Conservation (phyloP, 108 stramenopile genomes). For the Discostella pseudostelligera region DNA sequence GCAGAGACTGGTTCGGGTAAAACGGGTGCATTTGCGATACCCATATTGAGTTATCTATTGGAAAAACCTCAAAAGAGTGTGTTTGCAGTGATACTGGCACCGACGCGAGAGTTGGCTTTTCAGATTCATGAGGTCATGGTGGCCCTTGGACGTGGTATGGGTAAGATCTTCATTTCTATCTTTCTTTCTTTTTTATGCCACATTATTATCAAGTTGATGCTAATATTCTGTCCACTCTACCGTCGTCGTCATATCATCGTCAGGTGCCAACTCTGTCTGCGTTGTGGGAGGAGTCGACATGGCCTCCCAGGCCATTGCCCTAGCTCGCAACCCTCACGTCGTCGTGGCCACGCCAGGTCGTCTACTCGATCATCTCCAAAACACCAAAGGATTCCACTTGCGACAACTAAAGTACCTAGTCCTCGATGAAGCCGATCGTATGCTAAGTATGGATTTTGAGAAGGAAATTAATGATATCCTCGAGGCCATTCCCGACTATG, state of each 20-base stretch:
- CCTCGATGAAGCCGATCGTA: slow-evolving; percentile 99
- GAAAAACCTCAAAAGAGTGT: slow-evolving; percentile 73
- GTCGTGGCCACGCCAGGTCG: slow-evolving; percentile 98
- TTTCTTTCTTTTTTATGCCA: too few species aligned
- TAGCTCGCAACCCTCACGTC: slow-evolving; percentile 96
- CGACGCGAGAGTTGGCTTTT: slow-evolving; percentile 99
- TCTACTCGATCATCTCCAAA: slow-evolving; percentile 95
- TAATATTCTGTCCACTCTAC: too few species aligned
- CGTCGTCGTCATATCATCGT: too few species aligned
- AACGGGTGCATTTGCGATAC: slow-evolving; percentile 94
- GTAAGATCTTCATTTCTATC: too few species aligned
- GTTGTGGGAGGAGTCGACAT: slow-evolving; percentile 98
- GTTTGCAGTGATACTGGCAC: slow-evolving; percentile 92
- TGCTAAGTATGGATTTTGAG: slow-evolving; percentile 92
- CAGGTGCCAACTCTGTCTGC: slow-evolving; percentile 83
- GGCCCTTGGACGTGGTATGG: slow-evolving; percentile 88
- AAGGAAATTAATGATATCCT: slow-evolving; percentile 92
- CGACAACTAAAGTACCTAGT: slow-evolving; percentile 90
- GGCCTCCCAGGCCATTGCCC: slow-evolving; percentile 91
- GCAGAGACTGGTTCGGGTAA: slow-evolving; percentile 93
- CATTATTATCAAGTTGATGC: too few species aligned
- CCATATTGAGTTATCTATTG: slow-evolving; percentile 88
- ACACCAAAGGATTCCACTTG: slow-evolving; percentile 97
- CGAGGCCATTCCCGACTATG: slow-evolving; percentile 83
- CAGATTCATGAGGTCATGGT: slow-evolving; percentile 97